A percentile compares a stretch with the other conserved stretches of the same genome.
These are phyloP conservation scores for Corinectria fuckeliana DNA, from an alignment of 2,329 filamentous ascomycete species.

Conservation along the genomic window DNA sequence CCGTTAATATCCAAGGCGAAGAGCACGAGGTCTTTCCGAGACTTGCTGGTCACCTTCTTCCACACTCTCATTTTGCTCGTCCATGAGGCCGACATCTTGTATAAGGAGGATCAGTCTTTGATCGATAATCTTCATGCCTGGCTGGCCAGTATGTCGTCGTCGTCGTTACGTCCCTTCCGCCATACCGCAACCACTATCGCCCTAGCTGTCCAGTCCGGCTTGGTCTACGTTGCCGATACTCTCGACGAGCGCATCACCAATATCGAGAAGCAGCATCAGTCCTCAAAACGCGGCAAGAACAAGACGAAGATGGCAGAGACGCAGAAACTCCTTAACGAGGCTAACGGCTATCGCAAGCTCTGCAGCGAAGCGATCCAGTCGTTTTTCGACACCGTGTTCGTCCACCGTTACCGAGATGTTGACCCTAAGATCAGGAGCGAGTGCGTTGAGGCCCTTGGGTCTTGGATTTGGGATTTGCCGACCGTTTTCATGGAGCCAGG, in stretches of 20 bases:
- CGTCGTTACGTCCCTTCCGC: slow-evolving; percentile 84
- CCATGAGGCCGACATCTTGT: slow-evolving; percentile 82
- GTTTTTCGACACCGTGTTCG: slow-evolving; percentile 90
- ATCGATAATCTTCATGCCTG: slow-evolving; percentile 90
- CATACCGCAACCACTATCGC: slow-evolving; percentile 91
- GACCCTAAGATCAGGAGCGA: slow-evolving; percentile 89
- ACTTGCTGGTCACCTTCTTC: slow-evolving; percentile 81
- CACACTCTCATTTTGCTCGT: slow-evolving; percentile 76
- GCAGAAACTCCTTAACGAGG: slow-evolving; percentile 73
- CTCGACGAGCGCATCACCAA: slow-evolving; percentile 77
- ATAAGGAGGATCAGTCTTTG: slow-evolving; percentile 77
- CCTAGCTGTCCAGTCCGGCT: slow-evolving; percentile 76
- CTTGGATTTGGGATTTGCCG: slow-evolving; percentile 86
- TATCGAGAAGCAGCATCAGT: slow-evolving; percentile 78
- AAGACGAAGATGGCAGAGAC: slow-evolving; percentile 78
- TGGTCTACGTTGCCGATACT: slow-evolving; percentile 76
- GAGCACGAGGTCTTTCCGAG: slow-evolving; percentile 77
- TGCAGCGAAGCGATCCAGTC: slow-evolving; percentile 79
- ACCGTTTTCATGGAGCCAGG: slow-evolving; percentile 89
- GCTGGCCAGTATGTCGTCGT: slow-evolving; percentile 90
- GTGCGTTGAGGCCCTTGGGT: slow-evolving; percentile 83
- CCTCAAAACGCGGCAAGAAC: slow-evolving; percentile 75
- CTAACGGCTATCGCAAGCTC: slow-evolving; percentile 71
- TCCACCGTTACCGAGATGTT: slow-evolving; percentile 94
- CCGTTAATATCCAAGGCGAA: slow-evolving; percentile 86